Base-by-base conservation (phyloP, 257 asterid genomes). In the Cinchona pubescens region DNA sequence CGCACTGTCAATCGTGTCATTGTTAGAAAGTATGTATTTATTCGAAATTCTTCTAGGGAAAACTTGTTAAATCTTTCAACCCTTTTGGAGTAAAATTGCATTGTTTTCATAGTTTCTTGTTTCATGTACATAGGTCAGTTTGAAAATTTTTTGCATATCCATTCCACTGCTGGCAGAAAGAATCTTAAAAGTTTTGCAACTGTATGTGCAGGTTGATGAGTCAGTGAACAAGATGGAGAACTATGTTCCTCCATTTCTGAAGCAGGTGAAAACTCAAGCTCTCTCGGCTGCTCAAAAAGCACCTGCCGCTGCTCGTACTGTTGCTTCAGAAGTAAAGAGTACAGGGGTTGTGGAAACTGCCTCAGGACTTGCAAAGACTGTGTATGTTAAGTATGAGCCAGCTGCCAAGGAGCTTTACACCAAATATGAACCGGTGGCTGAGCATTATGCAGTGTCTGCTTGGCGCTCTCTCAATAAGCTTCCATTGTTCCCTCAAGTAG, bases 351-450 rank as follows among this genome's bases (percentile, higher is more conserved):
- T 88, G 45, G 97, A 84, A 65, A 87, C 92, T 11, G 95, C 98
- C 10, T 88, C 97, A 4, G 96, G 86, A 42, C 84, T 91, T 53
- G 97, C 96, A 12, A 88, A 86, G 78, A 86, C 85, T 10, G 86
- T 87, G 13, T 90, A 90, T n/a, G 81, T 86, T 48, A 90, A 89
- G 84, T 92, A 71, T 21, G 97, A 92, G 83, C 97, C 96, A 2
- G 84, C 91, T 53, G 97, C 97, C 19, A 92, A 85, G 89, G 92
- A 79, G 77, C 79, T 92, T 1, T 89, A 88, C 92, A 16, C 88
- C 72, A 92, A 92, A 80, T 94, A 89, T 0, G 97, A 94, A 74
- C 97, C 95, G 0, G 84, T 90, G 30, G 98, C 97, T 0, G 97
- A 90, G 96, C 89, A 84, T n/a, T 90, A 88, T n/a, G 97, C 97